Conservation (phyloP, 306 rosid genomes). For the Prinsepia uniflora region DNA sequence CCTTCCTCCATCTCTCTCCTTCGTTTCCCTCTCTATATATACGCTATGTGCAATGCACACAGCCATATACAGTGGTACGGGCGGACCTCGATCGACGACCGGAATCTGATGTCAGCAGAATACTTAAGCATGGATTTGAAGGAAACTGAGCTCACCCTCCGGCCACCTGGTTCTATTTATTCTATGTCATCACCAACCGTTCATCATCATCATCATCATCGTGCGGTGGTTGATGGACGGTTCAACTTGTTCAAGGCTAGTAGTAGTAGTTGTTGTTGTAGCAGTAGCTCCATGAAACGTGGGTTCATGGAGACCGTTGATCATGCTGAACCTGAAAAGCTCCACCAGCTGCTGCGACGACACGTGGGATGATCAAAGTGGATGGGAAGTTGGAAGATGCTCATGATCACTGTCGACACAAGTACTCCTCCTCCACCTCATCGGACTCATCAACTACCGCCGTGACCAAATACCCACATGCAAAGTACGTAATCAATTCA, state of each 20-base stretch:
- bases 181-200: background rate
- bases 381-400: background rate
- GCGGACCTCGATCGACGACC: background rate
- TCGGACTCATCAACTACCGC: background rate
- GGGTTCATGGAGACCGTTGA: conserved; percentile 23
- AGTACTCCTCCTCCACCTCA: background rate
- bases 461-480: conserved; percentile 10
- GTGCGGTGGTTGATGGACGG: background rate
- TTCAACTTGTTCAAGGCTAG: background rate
- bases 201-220: background rate
- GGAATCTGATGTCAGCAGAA: background rate
- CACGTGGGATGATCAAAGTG: background rate
- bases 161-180: conserved; percentile 16
- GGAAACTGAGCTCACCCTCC: conserved; percentile 34
- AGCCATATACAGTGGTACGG: background rate
- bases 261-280: background rate
- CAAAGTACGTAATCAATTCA: conserved; percentile 10
- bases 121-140: conserved; percentile 13
- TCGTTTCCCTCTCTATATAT: conserved; percentile 9
- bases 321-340: conserved; percentile 2
- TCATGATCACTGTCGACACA: too few relatives aligned
- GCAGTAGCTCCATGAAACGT: conserved; percentile 13
- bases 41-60: background rate
- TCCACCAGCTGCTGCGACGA: background rate
- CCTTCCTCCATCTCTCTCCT: background rate